These are phyloP conservation scores for Gyromitra esculenta DNA, from an alignment of 2,329 filamentous ascomycete genomes.

Conservation along the genomic window DNA sequence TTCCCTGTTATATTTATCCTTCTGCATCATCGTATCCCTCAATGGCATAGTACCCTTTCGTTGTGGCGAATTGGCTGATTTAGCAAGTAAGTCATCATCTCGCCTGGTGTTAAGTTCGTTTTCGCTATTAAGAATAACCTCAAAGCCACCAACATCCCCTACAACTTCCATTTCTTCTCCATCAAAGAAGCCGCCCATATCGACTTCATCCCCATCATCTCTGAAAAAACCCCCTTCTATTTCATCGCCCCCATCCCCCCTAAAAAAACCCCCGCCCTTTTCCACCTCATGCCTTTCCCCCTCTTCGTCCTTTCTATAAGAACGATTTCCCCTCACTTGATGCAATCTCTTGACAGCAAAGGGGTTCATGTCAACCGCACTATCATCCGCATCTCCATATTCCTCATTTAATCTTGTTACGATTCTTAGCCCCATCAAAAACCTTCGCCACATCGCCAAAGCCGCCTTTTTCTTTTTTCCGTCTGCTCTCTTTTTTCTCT, in stretches of 20 bases:
- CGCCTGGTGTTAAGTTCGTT: conserved; percentile 8
- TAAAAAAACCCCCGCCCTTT: conserved; percentile 21
- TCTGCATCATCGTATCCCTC: conserved; percentile 33
- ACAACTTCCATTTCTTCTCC: conserved; percentile 11
- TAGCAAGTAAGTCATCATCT: conserved; percentile 57
- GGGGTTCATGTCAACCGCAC: conserved; percentile 57
- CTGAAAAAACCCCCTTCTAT: conserved; percentile 29
- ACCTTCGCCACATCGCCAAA: conserved; percentile 82
- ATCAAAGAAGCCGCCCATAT: conserved; percentile 54
- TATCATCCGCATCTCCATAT: conserved; percentile 70
- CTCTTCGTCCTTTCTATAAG: conserved; percentile 50
- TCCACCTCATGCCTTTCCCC: conserved; percentile 33
- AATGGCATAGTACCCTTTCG: conserved; percentile 22
- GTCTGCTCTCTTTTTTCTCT: conserved; percentile 79
- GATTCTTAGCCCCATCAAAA: conserved; percentile 85
- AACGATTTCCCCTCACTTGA: conserved; percentile 58
- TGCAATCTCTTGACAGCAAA: conserved; percentile 57
- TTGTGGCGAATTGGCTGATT: conserved; percentile 33
- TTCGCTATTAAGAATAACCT: conserved; percentile 37
- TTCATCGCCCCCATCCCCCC: conserved; percentile 25
- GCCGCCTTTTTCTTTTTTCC: conserved; percentile 80
- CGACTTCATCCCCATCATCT: conserved; percentile 29
- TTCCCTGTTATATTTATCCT: background rate
- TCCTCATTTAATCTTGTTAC: conserved; percentile 78
- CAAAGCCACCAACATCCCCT: conserved; percentile 54